Evolutionary conservation across 2,329 filamentous ascomycete genomes (phyloP).

Genomic region (Fusarium robinianum): DNA sequence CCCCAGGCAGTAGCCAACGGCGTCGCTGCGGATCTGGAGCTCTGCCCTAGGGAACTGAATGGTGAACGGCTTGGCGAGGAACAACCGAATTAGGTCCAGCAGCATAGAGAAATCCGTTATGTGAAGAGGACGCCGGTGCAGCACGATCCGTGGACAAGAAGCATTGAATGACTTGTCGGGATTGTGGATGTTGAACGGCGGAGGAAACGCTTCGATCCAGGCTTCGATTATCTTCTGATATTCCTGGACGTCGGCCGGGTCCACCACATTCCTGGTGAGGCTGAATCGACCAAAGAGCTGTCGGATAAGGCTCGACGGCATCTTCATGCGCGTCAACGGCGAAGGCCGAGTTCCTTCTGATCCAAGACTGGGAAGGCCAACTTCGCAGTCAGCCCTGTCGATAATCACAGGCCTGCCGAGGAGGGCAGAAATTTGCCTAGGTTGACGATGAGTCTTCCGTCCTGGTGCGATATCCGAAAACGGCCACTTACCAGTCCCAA

Average conservation of each 20-base stretch:
- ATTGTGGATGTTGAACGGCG: conserved; percentile 44
- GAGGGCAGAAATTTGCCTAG: conserved; percentile 44
- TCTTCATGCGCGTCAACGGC: conserved; percentile 43
- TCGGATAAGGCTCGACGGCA: conserved; percentile 43
- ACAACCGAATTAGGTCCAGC: conserved; percentile 51
- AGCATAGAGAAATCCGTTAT: conserved; percentile 51
- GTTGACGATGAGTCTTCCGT: background rate
- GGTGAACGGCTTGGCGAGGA: conserved; percentile 46
- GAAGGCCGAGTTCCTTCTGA: conserved; percentile 41
- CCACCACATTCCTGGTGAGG: conserved; percentile 35
- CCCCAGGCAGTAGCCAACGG: conserved; percentile 50
- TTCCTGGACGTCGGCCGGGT: conserved; percentile 38
- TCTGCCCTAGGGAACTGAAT: conserved; percentile 38
- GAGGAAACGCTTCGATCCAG: conserved; percentile 51
- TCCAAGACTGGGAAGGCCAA: conserved; percentile 40
- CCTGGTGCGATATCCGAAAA: background rate
- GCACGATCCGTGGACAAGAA: conserved; percentile 47
- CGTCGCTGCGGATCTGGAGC: conserved; percentile 45
- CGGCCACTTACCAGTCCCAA: conserved; percentile 44
- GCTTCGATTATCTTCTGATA: conserved; percentile 44
- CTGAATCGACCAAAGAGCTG: conserved; percentile 41
- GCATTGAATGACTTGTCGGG: conserved; percentile 50
- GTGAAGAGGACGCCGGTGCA: conserved; percentile 53
- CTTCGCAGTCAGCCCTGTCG: conserved; percentile 41
- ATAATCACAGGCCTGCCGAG: conserved; percentile 43